Percentiles rank a stretch among this genome's conserved stretches.
Evolutionary conservation across 768 basidiomycete genomes (phyloP).

Genomic region (Thelephora ganbajun): DNA sequence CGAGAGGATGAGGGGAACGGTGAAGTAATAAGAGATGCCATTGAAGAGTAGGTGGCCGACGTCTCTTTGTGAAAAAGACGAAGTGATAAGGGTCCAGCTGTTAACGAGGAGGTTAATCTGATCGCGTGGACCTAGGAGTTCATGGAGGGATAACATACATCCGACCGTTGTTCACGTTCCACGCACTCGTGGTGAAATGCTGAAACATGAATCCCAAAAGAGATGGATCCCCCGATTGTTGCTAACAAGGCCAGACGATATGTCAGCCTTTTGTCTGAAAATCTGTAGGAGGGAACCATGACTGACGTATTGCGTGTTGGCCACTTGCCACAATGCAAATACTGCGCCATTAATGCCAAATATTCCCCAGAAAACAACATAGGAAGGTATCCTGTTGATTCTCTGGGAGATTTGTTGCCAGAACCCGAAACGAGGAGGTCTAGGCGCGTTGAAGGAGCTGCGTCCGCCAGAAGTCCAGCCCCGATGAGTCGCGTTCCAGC

Average conservation of each 20-base stretch:
- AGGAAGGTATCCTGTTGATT: constrained; percentile 39
- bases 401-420: constrained; percentile 13
- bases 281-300: too few species aligned
- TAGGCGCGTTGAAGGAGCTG: not conserved
- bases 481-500: constrained; percentile 5
- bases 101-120: not conserved
- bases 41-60: constrained; percentile 59
- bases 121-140: not conserved
- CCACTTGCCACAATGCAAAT: constrained; percentile 42
- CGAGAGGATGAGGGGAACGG: constrained; percentile 49
- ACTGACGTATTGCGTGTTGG: constrained; percentile 12
- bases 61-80: constrained; percentile 56
- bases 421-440: constrained; percentile 2
- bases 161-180: constrained; percentile 50
- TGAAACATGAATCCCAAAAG: constrained; percentile 35
- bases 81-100: constrained; percentile 67
- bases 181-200: constrained; percentile 50
- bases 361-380: constrained; percentile 46
- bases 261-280: too few species aligned
- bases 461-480: not conserved
- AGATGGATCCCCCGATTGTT: constrained; percentile 19
- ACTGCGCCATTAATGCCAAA: constrained; percentile 50
- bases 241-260: constrained; percentile 1
- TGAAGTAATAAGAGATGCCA: constrained; percentile 65
- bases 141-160: constrained; percentile 28